A percentile compares a stretch with the other conserved stretches of the same genome.
Conservation (phyloP, 768 basidiomycete species). For the Mycena alexandri region DNA sequence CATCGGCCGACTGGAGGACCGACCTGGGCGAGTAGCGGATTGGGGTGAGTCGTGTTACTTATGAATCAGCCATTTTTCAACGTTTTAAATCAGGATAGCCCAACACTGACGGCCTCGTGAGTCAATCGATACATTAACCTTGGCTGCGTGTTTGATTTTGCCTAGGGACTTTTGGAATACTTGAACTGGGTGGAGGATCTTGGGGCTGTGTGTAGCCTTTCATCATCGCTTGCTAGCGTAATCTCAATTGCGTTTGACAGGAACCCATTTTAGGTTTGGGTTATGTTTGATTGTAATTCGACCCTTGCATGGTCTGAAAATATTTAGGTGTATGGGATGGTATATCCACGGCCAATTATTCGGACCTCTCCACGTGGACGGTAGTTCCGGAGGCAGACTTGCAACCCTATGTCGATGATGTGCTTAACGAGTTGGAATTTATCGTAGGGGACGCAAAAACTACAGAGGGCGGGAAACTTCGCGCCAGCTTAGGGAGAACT, state of each 20-base stretch:
- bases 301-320: background rate
- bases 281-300: conserved; percentile 29
- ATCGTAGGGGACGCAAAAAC: conserved; percentile 62
- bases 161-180: conserved; percentile 55
- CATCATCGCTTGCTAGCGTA: background rate
- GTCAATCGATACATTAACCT: conserved; percentile 4
- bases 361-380: conserved; percentile 52
- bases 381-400: conserved; percentile 47
- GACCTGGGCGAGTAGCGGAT: conserved; percentile 48
- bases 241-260: conserved; percentile 25
- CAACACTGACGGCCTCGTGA: conserved; percentile 65
- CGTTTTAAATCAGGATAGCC: conserved; percentile 59
- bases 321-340: conserved; percentile 44
- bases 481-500: conserved; percentile 66
- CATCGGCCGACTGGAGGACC: conserved; percentile 55
- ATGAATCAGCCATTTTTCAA: conserved; percentile 38
- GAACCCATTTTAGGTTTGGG: conserved; percentile 52
- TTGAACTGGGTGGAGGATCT: conserved; percentile 58
- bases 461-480: conserved; percentile 54
- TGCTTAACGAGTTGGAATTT: conserved; percentile 63
- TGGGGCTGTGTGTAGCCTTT: conserved; percentile 44
- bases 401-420: conserved; percentile 41
- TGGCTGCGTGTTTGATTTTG: background rate
- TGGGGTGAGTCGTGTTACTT: conserved; percentile 54
- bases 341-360: conserved; percentile 49